Conservation (phyloP, 2,329 filamentous ascomycete species). For the Aphanoascus verrucosus region DNA sequence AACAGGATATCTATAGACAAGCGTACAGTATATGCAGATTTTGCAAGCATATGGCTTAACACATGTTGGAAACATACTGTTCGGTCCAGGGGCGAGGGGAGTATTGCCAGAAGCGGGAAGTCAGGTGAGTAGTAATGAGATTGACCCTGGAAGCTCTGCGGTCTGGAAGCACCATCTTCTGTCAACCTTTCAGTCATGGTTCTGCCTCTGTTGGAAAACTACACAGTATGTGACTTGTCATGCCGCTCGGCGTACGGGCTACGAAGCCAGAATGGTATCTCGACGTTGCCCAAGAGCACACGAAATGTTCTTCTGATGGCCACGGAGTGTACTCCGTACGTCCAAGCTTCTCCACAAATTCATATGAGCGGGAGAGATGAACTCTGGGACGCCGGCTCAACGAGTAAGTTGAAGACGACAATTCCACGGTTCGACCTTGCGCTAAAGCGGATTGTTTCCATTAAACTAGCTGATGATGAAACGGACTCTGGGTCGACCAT, state of each 20-base stretch:
- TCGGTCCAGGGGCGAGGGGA: neutral
- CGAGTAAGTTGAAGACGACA: neutral
- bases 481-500: neutral
- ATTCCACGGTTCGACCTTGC: neutral
- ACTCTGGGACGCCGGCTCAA: neutral
- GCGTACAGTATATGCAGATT: too few species aligned
- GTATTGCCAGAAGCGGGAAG: neutral
- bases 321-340: too few species aligned
- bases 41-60: too few species aligned
- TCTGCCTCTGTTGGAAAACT: too few species aligned
- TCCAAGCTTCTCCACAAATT: too few species aligned
- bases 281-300: too few species aligned
- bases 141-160: neutral
- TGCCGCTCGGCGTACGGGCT: too few species aligned
- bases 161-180: neutral
- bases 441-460: neutral
- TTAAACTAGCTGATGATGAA: neutral
- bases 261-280: too few species aligned
- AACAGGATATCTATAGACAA: too few species aligned
- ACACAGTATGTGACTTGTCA: too few species aligned
- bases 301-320: too few species aligned
- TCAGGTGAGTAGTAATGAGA: conserved; percentile 1
- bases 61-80: neutral
- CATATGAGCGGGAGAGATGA: neutral
- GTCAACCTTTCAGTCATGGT: neutral